Evolutionary conservation across 2,329 filamentous ascomycete species (phyloP).

Genomic region (Aspergillus thermomutatus): DNA sequence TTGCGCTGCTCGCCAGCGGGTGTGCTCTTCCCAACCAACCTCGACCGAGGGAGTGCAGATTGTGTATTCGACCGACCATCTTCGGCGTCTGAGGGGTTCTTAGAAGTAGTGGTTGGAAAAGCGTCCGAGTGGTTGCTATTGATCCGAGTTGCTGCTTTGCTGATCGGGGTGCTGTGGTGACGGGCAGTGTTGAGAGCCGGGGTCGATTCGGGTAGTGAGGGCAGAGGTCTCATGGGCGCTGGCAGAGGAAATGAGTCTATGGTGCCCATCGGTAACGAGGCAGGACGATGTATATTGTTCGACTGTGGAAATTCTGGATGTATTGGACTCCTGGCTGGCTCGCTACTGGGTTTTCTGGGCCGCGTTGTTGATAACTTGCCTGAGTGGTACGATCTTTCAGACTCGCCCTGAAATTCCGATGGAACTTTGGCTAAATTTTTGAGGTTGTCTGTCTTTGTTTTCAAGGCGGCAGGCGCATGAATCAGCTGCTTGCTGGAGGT

Average conservation of each 20-base stretch:
- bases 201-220: conserved; percentile 26
- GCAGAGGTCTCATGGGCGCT: conserved; percentile 33
- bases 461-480: background rate
- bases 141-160: background rate
- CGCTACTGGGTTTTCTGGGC: background rate
- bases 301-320: conserved; percentile 2
- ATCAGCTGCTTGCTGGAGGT: background rate
- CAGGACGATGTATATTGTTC: conserved; percentile 14
- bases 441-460: background rate
- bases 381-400: background rate
- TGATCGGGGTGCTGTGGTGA: conserved; percentile 2
- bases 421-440: background rate
- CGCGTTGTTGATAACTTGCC: background rate
- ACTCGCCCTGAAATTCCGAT: background rate
- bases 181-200: conserved; percentile 7
- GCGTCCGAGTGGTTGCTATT: background rate
- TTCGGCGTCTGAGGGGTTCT: background rate
- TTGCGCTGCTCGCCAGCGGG: background rate
- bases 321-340: background rate
- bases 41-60: background rate
- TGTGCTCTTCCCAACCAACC: background rate
- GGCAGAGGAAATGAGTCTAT: conserved; percentile 34
- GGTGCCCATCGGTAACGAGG: conserved; percentile 24
- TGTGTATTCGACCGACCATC: background rate
- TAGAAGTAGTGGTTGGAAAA: background rate